Conservation (phyloP, 2,329 filamentous ascomycete genomes). For the Claviceps maximensis region DNA sequence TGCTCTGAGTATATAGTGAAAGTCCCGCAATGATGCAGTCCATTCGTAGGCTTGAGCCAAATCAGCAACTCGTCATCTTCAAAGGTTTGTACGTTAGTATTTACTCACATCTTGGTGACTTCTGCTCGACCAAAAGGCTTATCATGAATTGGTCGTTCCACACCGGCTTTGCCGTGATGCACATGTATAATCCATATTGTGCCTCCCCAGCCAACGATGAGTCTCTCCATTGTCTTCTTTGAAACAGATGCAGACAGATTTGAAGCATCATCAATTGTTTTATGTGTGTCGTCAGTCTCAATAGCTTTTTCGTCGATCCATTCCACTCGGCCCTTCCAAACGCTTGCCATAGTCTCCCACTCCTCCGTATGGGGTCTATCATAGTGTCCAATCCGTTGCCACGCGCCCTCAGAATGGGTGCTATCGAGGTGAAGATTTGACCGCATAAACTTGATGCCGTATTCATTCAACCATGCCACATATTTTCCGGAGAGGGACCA, state of each 20-base stretch:
- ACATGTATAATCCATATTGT: constrained; percentile 95
- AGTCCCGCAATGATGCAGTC: constrained; percentile 97
- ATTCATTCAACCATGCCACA: constrained; percentile 90
- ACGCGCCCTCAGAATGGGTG: constrained; percentile 66
- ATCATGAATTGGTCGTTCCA: constrained; percentile 55
- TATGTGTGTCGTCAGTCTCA: constrained; percentile 50
- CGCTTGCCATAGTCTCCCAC: constrained; percentile 93
- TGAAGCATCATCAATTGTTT: background rate
- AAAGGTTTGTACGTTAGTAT: background rate
- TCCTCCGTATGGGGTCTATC: constrained; percentile 74
- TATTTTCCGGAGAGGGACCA: constrained; percentile 92
- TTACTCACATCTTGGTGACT: constrained; percentile 76
- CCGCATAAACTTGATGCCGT: constrained; percentile 96
- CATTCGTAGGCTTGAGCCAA: constrained; percentile 59
- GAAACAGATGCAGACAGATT: background rate
- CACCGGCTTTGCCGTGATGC: constrained; percentile 55
- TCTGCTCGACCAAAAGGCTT: constrained; percentile 68
- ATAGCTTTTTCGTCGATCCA: constrained; percentile 82
- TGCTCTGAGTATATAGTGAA: constrained; percentile 84
- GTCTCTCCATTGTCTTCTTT: constrained; percentile 46
- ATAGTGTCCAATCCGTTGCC: constrained; percentile 89
- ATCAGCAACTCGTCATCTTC: background rate
- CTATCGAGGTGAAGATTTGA: constrained; percentile 70
- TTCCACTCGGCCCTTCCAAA: constrained; percentile 85
- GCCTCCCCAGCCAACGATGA: constrained; percentile 90